These are phyloP conservation scores for Artemisia princeps DNA, from an alignment of 140 eudicot species.

Conservation along the genomic window DNA sequence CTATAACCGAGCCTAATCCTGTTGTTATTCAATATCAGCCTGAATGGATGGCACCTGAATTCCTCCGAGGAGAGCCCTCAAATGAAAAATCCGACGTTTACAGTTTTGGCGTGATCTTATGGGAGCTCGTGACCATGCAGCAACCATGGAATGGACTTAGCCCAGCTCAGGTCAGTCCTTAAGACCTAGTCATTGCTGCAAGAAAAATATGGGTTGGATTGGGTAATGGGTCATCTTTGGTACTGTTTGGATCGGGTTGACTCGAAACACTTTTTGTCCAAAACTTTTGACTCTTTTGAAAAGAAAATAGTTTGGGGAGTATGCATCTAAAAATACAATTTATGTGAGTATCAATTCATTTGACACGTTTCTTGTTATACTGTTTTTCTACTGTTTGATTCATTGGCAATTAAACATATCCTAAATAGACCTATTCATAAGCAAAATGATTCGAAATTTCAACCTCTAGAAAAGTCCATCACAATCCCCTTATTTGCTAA, in stretches of 20 bases:
- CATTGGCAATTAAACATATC: neutral
- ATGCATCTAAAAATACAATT: neutral
- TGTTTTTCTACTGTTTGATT: neutral
- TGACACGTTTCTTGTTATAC: no score
- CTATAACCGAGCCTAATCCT: conserved; percentile 27
- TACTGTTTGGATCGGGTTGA: neutral
- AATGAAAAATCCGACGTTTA: conserved; percentile 87
- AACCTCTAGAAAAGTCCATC: neutral
- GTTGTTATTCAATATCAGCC: conserved; percentile 52
- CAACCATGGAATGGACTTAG: conserved; percentile 95
- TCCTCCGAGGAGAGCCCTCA: conserved; percentile 91
- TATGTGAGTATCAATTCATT: neutral
- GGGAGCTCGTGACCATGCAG: conserved; percentile 97
- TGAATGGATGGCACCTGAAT: conserved; percentile 99
- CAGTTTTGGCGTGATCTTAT: conserved; percentile 87
- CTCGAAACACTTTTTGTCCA: neutral
- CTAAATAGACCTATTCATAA: neutral
- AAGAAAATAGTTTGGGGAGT: neutral
- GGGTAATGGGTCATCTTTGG: neutral
- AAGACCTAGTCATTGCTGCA: neutral
- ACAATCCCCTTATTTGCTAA: neutral
- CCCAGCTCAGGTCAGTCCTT: conserved; percentile 77
- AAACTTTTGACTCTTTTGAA: neutral
- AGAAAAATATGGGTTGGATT: neutral
- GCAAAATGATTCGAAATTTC: neutral